Evolutionary conservation across 2,329 filamentous ascomycete genomes (phyloP).

Genomic region (Dactylonectria macrodidyma): DNA sequence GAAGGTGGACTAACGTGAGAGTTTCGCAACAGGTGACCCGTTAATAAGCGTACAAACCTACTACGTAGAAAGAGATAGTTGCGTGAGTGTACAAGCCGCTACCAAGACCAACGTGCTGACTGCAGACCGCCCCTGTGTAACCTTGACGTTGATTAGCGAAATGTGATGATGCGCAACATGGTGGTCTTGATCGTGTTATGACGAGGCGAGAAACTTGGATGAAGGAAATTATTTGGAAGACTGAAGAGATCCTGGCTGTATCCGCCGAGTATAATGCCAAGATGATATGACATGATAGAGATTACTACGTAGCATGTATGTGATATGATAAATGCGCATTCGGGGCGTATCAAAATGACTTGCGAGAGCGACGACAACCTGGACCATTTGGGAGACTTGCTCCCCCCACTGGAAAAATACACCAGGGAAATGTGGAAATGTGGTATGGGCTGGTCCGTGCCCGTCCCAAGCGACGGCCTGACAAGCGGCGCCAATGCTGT

Average conservation of each 20-base stretch:
- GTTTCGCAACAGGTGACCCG: conserved; percentile 17
- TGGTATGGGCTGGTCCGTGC: conserved; percentile 18
- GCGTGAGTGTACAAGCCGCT: conserved; percentile 2
- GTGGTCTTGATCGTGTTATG: background rate
- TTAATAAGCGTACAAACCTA: no score
- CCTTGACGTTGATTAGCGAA: background rate
- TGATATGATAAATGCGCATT: conserved; percentile 3
- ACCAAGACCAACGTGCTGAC: background rate
- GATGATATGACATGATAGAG: conserved; percentile 25
- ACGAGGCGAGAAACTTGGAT: background rate
- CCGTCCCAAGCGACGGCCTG: conserved; percentile 8
- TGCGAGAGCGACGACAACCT: background rate
- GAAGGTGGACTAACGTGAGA: conserved; percentile 28
- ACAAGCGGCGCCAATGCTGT: conserved; percentile 19
- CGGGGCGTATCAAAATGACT: background rate
- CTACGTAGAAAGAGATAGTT: background rate
- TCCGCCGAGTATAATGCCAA: conserved; percentile 4
- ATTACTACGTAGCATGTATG: background rate
- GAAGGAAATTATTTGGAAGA: background rate
- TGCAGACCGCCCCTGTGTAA: background rate
- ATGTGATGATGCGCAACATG: background rate
- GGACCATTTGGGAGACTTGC: background rate
- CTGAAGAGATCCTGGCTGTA: background rate
- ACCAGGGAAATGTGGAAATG: conserved; percentile 25
- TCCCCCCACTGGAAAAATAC: background rate